A percentile compares a stretch with the other conserved stretches of the same genome.
Conservation (phyloP, 306 rosid genomes). For the Coriaria nepalensis region DNA sequence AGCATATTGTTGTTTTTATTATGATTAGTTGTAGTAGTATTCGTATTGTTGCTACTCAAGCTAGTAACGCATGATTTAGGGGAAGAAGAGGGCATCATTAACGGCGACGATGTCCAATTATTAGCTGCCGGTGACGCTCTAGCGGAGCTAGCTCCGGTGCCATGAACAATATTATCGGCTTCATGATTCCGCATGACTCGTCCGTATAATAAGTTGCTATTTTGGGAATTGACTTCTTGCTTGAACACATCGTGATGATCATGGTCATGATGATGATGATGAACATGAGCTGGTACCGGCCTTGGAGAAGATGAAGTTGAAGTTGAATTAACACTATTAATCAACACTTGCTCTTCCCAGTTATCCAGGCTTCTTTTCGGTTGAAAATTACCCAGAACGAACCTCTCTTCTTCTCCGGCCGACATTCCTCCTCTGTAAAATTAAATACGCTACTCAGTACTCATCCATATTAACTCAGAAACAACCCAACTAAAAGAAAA, state of each 20-base stretch:
- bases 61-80: conserved; percentile 3
- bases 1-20: background rate
- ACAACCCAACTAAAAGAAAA: too few species aligned
- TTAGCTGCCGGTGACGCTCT: background rate
- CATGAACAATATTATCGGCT: background rate
- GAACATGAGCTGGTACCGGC: conserved; percentile 6
- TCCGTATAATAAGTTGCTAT: background rate
- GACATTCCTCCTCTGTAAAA: conserved; percentile 8
- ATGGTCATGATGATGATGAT: background rate
- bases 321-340: background rate
- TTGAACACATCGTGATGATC: conserved; percentile 1
- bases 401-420: conserved; percentile 3
- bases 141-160: background rate
- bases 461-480: too few species aligned
- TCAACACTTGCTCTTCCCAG: conserved; percentile 4
- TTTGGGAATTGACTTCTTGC: conserved; percentile 3
- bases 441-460: too few species aligned
- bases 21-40: too few species aligned
- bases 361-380: conserved; percentile 4
- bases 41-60: background rate
- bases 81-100: background rate
- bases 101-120: too few species aligned
- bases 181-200: conserved; percentile 1
- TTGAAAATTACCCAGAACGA: conserved; percentile 10
- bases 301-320: background rate